Base-by-base conservation (phyloP, 176 grass and related monocot species). In the Lolium perenne region DNA sequence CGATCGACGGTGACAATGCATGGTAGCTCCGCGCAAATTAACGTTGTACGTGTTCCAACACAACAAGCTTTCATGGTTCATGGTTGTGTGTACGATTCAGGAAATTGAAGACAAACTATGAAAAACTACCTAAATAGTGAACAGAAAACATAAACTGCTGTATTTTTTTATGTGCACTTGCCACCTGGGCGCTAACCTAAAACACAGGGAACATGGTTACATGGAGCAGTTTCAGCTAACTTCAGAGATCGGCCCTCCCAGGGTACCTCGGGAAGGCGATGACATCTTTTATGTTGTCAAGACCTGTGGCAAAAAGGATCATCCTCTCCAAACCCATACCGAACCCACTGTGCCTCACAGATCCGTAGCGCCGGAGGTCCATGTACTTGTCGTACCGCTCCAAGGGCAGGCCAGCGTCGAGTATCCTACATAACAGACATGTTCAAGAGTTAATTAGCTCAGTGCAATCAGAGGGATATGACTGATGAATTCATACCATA, bases 251-350 rank as follows among this genome's bases (percentile, higher is more conserved):
- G 45, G 93, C 95, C 83, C 86, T 97, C 62, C 95, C 89, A 49
- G 91, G 87, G 46, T 92, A 97, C 54, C 95, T 91, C 2, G 93
- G 91, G 85, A 95, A 97, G 7, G 95, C 93, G 49, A 97, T 97
- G 18, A 93, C 95, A 87, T 95, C 95, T 76, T 87, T 92, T n/a
- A 95, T 97, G 91, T 97, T 95, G 20, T 97, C 95, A 2, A 95
- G 84, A 66, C 95, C 95, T 14, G 95, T 95, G 6, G 87, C 95
- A 18, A 95, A 97, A 58, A 97, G 93, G 54, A 97, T 95, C 95
- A 97, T 97, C 26, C 95, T 86, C 61, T 95, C 95, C 10, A 97
- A 93, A 54, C 95, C 95, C 49, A 97, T 66, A 59, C 93, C 93
- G 25, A 98, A 98, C 46, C 95, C 95, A 57, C 91, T 87, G 80